Evolutionary conservation across 2,329 filamentous ascomycete genomes (phyloP).

Genomic region (Orbilia oligospora): DNA sequence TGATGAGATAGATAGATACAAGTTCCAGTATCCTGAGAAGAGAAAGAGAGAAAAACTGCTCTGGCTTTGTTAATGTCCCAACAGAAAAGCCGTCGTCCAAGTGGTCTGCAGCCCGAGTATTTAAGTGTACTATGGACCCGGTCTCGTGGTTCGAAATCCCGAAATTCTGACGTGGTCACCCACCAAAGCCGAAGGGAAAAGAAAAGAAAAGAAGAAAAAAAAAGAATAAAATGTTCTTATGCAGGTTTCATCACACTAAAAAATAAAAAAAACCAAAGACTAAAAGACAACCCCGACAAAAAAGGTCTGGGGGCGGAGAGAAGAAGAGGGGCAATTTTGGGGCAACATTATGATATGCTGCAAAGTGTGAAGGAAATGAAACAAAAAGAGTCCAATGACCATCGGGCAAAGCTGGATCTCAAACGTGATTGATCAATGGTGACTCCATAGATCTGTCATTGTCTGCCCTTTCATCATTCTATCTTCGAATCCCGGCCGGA

Average conservation of each 20-base stretch:
- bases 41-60: constrained; percentile 24
- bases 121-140: constrained; percentile 41
- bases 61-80: constrained; percentile 37
- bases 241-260: constrained; percentile 58
- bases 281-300: not conserved
- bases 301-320: constrained; percentile 8
- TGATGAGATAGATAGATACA: constrained; percentile 13
- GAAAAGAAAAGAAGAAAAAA: no score
- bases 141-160: constrained; percentile 59
- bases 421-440: constrained; percentile 41
- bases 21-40: constrained; percentile 27
- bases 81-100: constrained; percentile 34
- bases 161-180: constrained; percentile 61
- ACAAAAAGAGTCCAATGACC: constrained; percentile 47
- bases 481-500: constrained; percentile 21
- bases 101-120: constrained; percentile 35
- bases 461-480: constrained; percentile 1
- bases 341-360: not conserved
- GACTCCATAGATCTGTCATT: constrained; percentile 40
- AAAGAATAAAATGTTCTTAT: constrained; percentile 26
- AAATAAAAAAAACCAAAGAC: constrained; percentile 14
- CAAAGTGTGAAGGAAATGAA: constrained; percentile 18
- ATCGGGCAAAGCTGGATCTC: constrained; percentile 27
- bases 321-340: constrained; percentile 36
- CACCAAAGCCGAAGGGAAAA: no score